Evolutionary conservation across 306 rosid species (phyloP), one percentile per base, ranked within the genome.

Genomic region (Sechiopsis laciniata): DNA sequence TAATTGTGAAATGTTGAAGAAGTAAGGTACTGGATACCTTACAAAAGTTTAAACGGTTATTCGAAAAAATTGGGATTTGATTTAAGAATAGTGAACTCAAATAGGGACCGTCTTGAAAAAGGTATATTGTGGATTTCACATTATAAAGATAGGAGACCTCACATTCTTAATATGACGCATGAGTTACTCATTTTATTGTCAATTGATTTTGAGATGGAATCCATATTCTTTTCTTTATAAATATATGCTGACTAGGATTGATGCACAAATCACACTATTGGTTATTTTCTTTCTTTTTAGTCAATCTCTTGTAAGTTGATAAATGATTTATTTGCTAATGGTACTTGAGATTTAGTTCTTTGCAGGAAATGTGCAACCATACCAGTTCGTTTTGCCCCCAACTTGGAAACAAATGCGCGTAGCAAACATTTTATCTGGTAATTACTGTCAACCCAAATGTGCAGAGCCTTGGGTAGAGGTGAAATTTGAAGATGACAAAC

Each of bases 391-490:
- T 67, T 77, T 94, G 22, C 98, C 98, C 17, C 96, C 96, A 24
- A 87, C 96, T 17, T 94, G 98, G 97, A 94, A 94, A 84, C 96
- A 90, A 75, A 62, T 78, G 7, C 92, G 97, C 0, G 82, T 94
- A 20, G 97, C 98, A 15, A 94, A 94, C 88, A 94, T 94, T 71
- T 76, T 94, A 77, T 94, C 97, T n/a, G 98, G 98, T 58, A 94
- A 94, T 79, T 94, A 94, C 84, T 94, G 98, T 77, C 97, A 94
- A 78, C 98, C 98, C 32, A 94, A 90, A 78, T 94, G 98, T 79
- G 98, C 97, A 55, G 98, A 94, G 87, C 98, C 98, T 1, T 94
- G 97, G 98, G 91, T 94, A 13, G 98, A 90, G 84, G 98, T 94
- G 19, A 90, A 90, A 76, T 94, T 94, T 76, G 98, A 94, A 80